phyloP scores from a whole-genome alignment of 495 filamentous ascomycete species.

The Oidiodendron maius region DNA sequence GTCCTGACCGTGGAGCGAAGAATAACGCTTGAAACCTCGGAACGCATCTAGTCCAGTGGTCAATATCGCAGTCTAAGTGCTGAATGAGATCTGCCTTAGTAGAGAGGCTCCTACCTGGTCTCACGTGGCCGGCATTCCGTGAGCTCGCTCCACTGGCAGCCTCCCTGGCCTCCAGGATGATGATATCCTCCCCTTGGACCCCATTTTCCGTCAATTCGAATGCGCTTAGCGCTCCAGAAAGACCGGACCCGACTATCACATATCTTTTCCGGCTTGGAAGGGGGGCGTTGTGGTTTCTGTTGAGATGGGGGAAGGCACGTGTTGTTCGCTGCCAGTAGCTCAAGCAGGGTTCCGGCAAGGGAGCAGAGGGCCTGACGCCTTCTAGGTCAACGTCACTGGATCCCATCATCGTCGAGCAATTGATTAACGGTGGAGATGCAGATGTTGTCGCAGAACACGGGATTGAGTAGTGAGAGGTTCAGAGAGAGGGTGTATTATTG shows the following conservation, averaged over 20 bases:
- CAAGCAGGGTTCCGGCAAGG: too few species aligned
- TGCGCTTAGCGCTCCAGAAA: conserved; percentile 24
- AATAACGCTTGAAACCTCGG: too few species aligned
- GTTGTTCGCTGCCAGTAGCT: conserved; percentile 57
- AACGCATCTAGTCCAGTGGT: too few species aligned
- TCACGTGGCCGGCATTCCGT: conserved; percentile 26
- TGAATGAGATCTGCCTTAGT: background rate
- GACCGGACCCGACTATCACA: conserved; percentile 25
- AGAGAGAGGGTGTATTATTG: too few species aligned
- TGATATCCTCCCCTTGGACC: conserved; percentile 20
- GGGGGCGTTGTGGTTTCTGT: conserved; percentile 14
- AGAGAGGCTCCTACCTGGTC: conserved; percentile 25
- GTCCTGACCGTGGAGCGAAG: conserved; percentile 22
- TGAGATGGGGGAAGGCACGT: conserved; percentile 40
- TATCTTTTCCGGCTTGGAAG: conserved; percentile 16
- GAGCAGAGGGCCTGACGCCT: too few species aligned
- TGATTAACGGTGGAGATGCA: too few species aligned
- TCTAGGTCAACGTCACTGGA: too few species aligned
- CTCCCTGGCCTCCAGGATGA: conserved; percentile 26
- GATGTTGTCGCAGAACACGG: too few species aligned
- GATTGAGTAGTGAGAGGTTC: too few species aligned
- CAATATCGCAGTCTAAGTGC: too few species aligned
- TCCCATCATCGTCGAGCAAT: too few species aligned
- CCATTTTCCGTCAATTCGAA: conserved; percentile 25
- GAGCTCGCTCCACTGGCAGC: conserved; percentile 27